These are phyloP conservation scores for Chlorella vulgaris DNA, from an alignment of 139 green algal species.

Conservation along the genomic window DNA sequence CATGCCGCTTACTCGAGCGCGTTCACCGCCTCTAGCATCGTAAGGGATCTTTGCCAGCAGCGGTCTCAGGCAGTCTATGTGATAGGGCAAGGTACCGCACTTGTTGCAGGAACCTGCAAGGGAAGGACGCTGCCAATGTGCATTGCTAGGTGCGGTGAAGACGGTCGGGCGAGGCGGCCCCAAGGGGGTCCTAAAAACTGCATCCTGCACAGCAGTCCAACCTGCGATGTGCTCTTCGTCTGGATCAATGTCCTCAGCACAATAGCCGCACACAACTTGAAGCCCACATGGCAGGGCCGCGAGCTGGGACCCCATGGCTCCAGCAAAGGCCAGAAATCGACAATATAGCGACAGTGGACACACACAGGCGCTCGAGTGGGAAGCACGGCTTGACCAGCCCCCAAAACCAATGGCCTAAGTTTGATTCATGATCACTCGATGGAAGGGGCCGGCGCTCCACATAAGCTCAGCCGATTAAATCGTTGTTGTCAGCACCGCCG, in stretches of 20 bases:
- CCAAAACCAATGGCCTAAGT: too few relatives aligned
- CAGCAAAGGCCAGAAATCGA: too few relatives aligned
- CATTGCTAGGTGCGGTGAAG: neutral
- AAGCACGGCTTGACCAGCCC: too few relatives aligned
- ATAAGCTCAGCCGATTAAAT: too few relatives aligned
- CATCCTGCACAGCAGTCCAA: neutral
- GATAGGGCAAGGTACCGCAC: neutral
- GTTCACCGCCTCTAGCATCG: slow-evolving; percentile 1
- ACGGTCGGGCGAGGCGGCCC: neutral
- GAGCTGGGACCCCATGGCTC: neutral
- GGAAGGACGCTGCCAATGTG: neutral
- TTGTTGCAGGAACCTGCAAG: slow-evolving; percentile 3
- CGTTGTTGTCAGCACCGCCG: too few relatives aligned
- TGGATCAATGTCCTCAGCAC: neutral
- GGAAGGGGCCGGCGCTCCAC: too few relatives aligned
- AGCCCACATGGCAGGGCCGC: neutral
- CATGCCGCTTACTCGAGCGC: neutral
- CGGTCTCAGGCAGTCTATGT: slow-evolving; percentile 5
- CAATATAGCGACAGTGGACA: too few relatives aligned
- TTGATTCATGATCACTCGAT: too few relatives aligned
- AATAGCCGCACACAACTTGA: neutral
- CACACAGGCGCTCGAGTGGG: too few relatives aligned
- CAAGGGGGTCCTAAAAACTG: too few relatives aligned
- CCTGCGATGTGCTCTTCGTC: neutral
- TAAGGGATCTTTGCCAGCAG: neutral